Base-by-base conservation (phyloP, 2,329 filamentous ascomycete species). In the Cladophialophora immunda region DNA sequence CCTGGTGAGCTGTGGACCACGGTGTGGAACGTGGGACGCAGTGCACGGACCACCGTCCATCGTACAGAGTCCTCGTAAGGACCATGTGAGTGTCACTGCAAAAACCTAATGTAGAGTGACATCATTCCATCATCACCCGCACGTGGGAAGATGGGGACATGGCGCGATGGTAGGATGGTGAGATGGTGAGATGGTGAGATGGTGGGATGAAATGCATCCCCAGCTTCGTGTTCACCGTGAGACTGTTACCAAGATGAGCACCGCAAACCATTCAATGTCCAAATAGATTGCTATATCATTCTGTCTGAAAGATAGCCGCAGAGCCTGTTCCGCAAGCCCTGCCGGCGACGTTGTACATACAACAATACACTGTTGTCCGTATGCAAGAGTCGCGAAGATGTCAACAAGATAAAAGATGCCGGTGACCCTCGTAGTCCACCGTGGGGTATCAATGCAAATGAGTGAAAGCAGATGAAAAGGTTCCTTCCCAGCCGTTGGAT, bases 221-320 rank as follows among this genome's bases (percentile, higher is more conserved):
- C 15, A 11, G 34, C 34, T 11, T 38, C 34, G 15, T 38, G 11
- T 38, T 38, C 9, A 15, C 29, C 29, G 29, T 8, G 32, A 34
- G 13, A 5, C 32, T 34, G 11, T 11, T 34, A 11, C 4, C 7
- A 11, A 34, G 11, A 11, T 13, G 32, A 34, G 32, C 9, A 11
- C 32, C 7, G 19, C n/a, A 25, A 11, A 50, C 9, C 8, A 13
- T 50, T 25, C 45, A 47, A 50, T 50, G 19, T 22, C 19, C 5
- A 25, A 13, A n/a, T 50, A 50, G 45, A 50, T 50, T 25, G 45
- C 53, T 56, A 56, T 19, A n/a, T 56, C 53, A 56, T 29, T 56
- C 53, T 30, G 53, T 56, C 55, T 58, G 32, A 58, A 27, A 58
- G 30, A 36, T 50, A 19, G 15, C 38, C 15, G 38, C 6, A 45